Evolutionary conservation across 495 filamentous ascomycete species (phyloP).

Genomic region (Podospora pseudocomata): DNA sequence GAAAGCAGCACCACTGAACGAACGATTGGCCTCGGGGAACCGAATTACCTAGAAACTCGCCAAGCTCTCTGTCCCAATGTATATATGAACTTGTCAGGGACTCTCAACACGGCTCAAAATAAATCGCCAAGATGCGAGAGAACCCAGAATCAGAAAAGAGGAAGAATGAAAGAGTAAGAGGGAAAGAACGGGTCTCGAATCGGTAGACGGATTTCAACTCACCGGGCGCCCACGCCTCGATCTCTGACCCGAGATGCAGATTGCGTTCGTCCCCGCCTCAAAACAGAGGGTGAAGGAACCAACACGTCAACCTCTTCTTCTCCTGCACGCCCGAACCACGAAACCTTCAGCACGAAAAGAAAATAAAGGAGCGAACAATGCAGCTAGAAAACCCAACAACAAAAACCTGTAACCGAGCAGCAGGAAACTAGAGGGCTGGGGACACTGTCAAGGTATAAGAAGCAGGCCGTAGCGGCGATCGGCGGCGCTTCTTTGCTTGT

Average conservation of each 20-base stretch:
- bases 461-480: constrained; percentile 1
- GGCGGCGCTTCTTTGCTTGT: neutral
- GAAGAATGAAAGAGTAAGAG: neutral
- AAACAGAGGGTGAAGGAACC: neutral
- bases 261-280: neutral
- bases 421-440: neutral
- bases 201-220: neutral
- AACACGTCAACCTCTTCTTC: neutral
- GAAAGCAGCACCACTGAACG: neutral
- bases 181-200: neutral
- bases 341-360: neutral
- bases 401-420: neutral
- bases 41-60: neutral
- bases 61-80: neutral
- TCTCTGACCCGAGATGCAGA: neutral
- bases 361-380: neutral
- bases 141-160: neutral
- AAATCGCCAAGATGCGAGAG: neutral
- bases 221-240: neutral
- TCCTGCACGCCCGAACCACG: neutral
- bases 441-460: neutral
- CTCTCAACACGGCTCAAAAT: neutral
- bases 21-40: neutral
- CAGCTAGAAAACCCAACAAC: neutral
- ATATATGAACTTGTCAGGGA: neutral